These are phyloP conservation scores for Suillus plorans DNA, from an alignment of 768 basidiomycete species.

Conservation along the genomic window DNA sequence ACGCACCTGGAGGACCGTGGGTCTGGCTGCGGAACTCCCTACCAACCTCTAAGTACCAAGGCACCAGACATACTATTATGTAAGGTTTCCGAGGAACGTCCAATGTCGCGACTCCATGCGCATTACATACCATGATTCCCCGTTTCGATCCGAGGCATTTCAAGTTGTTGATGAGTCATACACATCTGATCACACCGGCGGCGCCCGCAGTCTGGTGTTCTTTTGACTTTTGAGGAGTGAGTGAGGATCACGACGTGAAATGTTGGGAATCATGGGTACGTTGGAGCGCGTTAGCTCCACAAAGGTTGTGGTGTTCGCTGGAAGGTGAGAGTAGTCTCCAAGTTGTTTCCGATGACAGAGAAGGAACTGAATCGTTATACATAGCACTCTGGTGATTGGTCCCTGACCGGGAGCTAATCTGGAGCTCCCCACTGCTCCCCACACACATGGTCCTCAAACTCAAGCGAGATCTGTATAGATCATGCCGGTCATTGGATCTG, in stretches of 20 bases:
- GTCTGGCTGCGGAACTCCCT: neutral
- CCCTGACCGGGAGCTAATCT: neutral
- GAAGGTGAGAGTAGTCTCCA: neutral
- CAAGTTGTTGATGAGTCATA: too few species aligned
- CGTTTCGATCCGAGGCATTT: conserved; percentile 2
- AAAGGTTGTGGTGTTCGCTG: neutral
- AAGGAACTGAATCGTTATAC: neutral
- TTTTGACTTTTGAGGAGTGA: neutral
- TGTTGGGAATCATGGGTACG: neutral
- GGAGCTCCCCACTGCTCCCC: neutral
- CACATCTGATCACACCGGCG: neutral
- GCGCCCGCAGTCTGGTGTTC: neutral
- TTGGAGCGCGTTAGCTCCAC: neutral
- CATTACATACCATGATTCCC: neutral
- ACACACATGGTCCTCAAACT: neutral
- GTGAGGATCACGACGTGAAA: neutral
- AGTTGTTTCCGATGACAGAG: neutral
- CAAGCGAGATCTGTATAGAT: neutral
- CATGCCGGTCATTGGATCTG: neutral
- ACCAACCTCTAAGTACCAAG: neutral
- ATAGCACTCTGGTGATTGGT: neutral
- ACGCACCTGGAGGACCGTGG: neutral
- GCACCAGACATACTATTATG: neutral
- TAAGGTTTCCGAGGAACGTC: neutral
- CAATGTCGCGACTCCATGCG: neutral